These are phyloP conservation scores for Gautieria morchelliformis DNA, from an alignment of 768 basidiomycete genomes.

Conservation along the genomic window DNA sequence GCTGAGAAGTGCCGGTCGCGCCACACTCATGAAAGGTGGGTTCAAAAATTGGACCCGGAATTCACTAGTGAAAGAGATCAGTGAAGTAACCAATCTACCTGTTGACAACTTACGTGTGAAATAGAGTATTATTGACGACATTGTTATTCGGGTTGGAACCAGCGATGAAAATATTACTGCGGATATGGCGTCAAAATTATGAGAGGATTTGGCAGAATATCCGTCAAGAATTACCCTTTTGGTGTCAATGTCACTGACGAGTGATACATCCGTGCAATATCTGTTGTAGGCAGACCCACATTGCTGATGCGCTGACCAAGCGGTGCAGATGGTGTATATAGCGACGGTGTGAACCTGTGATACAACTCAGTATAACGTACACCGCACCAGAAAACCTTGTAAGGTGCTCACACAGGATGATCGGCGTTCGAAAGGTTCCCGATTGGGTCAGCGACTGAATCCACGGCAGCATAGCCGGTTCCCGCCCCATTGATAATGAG, in stretches of 20 bases:
- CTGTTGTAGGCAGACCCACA: conserved; percentile 21
- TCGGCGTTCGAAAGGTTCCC: conserved; percentile 42
- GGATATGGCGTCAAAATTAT: no score
- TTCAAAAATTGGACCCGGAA: conserved; percentile 34
- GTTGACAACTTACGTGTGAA: conserved; percentile 25
- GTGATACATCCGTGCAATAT: conserved; percentile 27
- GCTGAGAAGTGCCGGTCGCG: conserved; percentile 25
- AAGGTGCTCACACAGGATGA: conserved; percentile 13
- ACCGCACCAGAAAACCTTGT: not conserved
- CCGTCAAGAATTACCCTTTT: not conserved
- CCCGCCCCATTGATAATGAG: conserved; percentile 32
- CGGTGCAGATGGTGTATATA: conserved; percentile 22
- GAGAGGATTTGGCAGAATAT: no score
- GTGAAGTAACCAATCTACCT: conserved; percentile 24
- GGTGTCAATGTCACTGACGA: conserved; percentile 3
- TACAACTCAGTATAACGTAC: no score
- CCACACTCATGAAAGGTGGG: conserved; percentile 32
- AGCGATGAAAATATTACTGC: not conserved
- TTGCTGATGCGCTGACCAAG: conserved; percentile 22
- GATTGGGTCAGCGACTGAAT: conserved; percentile 45
- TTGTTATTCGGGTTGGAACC: conserved; percentile 2
- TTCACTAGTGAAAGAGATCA: conserved; percentile 17
- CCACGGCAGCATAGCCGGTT: conserved; percentile 39
- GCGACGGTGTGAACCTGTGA: no score
- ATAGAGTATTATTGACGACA: conserved; percentile 4